Evolutionary conservation across 2,329 filamentous ascomycete species (phyloP).

Genomic region (Fusarium ambrosium): DNA sequence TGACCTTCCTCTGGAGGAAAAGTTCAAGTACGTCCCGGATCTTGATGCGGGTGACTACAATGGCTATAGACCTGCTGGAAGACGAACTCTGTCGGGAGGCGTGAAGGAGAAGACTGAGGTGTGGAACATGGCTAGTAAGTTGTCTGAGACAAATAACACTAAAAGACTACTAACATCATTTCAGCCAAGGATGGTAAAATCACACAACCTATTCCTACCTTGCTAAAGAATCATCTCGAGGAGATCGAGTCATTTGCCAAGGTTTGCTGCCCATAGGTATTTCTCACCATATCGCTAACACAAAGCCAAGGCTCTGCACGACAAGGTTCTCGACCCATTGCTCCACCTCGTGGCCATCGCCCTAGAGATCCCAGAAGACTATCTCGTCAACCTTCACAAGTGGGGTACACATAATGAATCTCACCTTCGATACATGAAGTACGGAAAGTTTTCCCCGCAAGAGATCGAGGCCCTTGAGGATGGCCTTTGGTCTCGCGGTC

Average conservation of each 20-base stretch:
- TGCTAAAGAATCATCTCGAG: conserved; percentile 20
- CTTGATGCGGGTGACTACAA: conserved; percentile 68
- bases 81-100: conserved; percentile 51
- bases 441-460: conserved; percentile 62
- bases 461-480: conserved; percentile 60
- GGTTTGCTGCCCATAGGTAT: background rate
- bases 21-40: conserved; percentile 66
- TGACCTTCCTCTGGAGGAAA: conserved; percentile 68
- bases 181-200: conserved; percentile 50
- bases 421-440: conserved; percentile 74
- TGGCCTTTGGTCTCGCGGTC: conserved; percentile 61
- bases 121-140: conserved; percentile 56
- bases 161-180: background rate
- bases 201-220: conserved; percentile 37
- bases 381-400: conserved; percentile 63
- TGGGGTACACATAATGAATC: conserved; percentile 72
- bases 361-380: conserved; percentile 72
- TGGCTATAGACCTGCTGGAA: conserved; percentile 65
- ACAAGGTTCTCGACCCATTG: conserved; percentile 68
- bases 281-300: background rate
- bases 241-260: conserved; percentile 37
- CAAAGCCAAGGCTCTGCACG: conserved; percentile 57
- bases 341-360: conserved; percentile 72
- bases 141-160: accelerated
- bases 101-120: conserved; percentile 57